Evolutionary conservation across 345 rosid species (phyloP), one percentile per base, ranked within the genome.

Genomic region (Arabidopsis arenosa): DNA sequence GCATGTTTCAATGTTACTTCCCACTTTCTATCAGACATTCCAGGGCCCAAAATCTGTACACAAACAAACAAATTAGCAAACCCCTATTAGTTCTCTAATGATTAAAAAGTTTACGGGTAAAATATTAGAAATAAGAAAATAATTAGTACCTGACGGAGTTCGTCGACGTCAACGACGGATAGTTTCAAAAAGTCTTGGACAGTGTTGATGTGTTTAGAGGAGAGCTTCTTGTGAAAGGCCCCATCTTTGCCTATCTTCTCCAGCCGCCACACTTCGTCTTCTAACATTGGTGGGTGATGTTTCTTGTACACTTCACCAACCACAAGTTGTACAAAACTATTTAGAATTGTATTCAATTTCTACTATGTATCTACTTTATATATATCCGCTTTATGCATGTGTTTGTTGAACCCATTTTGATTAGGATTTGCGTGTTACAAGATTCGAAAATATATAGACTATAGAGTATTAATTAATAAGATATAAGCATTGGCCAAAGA

Each of bases 161-260:
- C 80, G 2, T 23, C 57, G 5, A 79, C 82, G 73, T 94, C 85
- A 53, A 91, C 82, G 21, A 73, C 83, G 5, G 86, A 84, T 74
- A 86, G 26, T 73, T 90, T 90, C 73, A 94, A 58, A 80, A 94
- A 90, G 40, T 94, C 97, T 81, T 91, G 97, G 4, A 94, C 97
- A 3, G 86, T 78, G 14, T 82, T 73, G 58, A 94, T 80, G 32
- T 80, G 73, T 0, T 33, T 13, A 13, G 72, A 44, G 3, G 83
- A 6, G 41, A 94, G 86, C 81, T 85, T 94, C 73, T 73, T 90
- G 79, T 93, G 97, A 73, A 93, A 93, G 44, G 90, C 89, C 36
- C 98, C 98, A 41, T 81, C 96, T 84, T 91, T 93, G 18, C 94
- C 94, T 28, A 93, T 90, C 83, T 88, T 93, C 84, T 86, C 85